Evolutionary conservation across 2,329 filamentous ascomycete genomes (phyloP), one percentile per base, ranked within the genome.

Genomic region (Colletotrichum trifolii): DNA sequence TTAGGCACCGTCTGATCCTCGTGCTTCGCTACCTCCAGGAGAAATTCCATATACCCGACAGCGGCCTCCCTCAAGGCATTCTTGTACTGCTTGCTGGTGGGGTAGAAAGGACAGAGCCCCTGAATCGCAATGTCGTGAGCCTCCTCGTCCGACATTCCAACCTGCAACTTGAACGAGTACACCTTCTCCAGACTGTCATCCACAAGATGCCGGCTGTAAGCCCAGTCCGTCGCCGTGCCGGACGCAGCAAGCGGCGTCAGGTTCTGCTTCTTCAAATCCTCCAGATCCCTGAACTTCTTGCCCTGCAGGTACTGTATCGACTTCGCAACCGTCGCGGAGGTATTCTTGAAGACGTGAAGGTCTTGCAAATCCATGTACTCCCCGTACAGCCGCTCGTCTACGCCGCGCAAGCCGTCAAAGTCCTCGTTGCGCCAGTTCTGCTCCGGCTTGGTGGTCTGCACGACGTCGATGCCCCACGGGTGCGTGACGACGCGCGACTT

Each of bases 391-490:
- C 73, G 73, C 7, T 74, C 73, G 45, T 80, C 74, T 10, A 82
- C 71, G 40, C 85, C 85, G 11, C 85, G 82, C 56, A 80, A 78
- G 59, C 80, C 80, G 60, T 88, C 81, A 63, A 82, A 88, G 4
- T 78, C 72, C 2, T 73, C 53, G 77, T 87, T 88, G 13, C 77
- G 73, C 73, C 87, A 86, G 74, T 81, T 87, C 78, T 84, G 82
- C 50, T 64, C 67, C 0, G 79, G 69, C 42, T 78, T 76, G 0
- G 70, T 76, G 53, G 73, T 75, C 72, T 87, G 85, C 58, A 81
- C 75, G 39, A 82, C 78, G 68, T 87, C 85, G 64, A 85, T 82
- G 17, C 85, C 85, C 85, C 86, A 88, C 54, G 77, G 80, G 73
- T 87, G 87, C 6, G 87, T 74, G 15, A 89, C 76, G 38, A 81